Evolutionary conservation across 495 filamentous ascomycete species (phyloP), one percentile per base, ranked within the genome.

Genomic region (Hypoxylon crocopeplum): DNA sequence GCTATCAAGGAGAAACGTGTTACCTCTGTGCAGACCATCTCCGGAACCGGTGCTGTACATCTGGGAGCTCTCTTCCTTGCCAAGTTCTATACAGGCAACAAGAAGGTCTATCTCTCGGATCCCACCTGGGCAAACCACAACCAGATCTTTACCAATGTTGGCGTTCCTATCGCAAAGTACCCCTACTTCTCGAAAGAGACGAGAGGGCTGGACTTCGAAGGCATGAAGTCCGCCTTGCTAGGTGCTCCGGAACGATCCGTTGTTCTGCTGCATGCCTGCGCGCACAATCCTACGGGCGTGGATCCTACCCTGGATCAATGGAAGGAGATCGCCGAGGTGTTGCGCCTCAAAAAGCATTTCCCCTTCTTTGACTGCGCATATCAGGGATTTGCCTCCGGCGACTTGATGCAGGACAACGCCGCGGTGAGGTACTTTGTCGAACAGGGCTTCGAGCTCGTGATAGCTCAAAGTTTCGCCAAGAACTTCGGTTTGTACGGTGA

Each of bases 361-460:
- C 95, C 94, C 64, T 99, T 98, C 84, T 98, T 99, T 79, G 94
- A 99, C 80, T 89, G 83, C 67, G 94, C 94, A 36, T 99, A 99
- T 79, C 94, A 99, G 72, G 94, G 94, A 40, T 99, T 99, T 73
- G 95, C 94, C 0, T 96, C 93, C 6, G 94, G 94, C 37, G 86
- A 95, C 69, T 84, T 99, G 7, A 77, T 78, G 49, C 83, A 86
- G 30, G 94, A 99, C 71, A 90, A 90, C 41, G 92, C 89, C 83
- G 91, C 93, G 24, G 86, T 99, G 64, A 88, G 90, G 30, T 89
- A 96, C 79, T 99, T 99, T 69, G 79, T 97, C 69, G 86, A 91
- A 66, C 85, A 95, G 72, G 95, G 94, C 37, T 97, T 98, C 79
- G 94, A 99, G 81, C 83, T 97, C 25, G 89, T 92, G 66, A 84